phyloP scores from a whole-genome alignment of 2,329 filamentous ascomycete species.

The Trichocomaceae sp. region DNA sequence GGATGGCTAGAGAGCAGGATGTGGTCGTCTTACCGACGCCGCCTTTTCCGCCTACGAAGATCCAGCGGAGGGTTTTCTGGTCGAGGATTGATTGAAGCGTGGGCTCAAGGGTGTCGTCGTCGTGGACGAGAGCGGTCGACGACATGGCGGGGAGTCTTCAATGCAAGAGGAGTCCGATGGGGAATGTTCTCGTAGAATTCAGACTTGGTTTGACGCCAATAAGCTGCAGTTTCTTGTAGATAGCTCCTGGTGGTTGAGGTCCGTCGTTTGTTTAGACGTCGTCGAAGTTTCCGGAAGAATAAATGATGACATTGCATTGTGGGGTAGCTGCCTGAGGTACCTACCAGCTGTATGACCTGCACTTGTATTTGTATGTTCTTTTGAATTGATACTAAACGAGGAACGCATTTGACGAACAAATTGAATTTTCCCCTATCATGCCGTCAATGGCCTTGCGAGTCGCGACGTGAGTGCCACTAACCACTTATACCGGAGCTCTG shows the following conservation, averaged over 20 bases:
- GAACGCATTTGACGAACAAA: neutral
- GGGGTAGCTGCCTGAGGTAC: conserved; percentile 4
- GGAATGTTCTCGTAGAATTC: neutral
- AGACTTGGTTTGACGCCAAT: no score
- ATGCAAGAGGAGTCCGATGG: neutral
- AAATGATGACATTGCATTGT: neutral
- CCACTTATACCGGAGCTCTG: conserved; percentile 16
- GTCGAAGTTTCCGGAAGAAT: conserved; percentile 30
- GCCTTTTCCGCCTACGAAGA: conserved; percentile 97
- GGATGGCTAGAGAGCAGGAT: conserved; percentile 94
- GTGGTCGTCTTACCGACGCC: conserved; percentile 99
- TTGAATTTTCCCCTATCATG: neutral
- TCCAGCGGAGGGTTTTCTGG: conserved; percentile 93
- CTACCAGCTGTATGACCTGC: neutral
- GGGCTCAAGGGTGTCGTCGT: conserved; percentile 76
- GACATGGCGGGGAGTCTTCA: conserved; percentile 25
- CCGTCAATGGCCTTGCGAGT: neutral
- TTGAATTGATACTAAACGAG: neutral
- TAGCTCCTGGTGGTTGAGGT: no score
- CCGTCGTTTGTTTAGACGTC: neutral
- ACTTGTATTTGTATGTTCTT: neutral
- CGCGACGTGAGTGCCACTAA: conserved; percentile 2
- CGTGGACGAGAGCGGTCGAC: conserved; percentile 37
- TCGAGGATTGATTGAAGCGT: conserved; percentile 91
- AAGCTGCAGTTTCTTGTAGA: no score